phyloP scores from a whole-genome alignment of 306 rosid species.

The Lathyrus oleraceus region DNA sequence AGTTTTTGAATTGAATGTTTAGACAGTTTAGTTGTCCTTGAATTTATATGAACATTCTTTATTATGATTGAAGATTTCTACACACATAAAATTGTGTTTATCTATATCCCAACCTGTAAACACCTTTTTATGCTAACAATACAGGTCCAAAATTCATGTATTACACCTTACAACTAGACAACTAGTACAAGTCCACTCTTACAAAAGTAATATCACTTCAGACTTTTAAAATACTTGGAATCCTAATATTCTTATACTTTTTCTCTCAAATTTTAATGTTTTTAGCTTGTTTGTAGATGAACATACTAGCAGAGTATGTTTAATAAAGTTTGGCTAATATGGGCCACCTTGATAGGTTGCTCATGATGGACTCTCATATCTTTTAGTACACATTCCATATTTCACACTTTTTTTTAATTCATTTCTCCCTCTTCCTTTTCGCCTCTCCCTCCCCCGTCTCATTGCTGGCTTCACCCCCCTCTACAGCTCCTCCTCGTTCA shows the following conservation, averaged over 20 bases:
- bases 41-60: background rate
- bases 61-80: conserved; percentile 20
- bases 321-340: background rate
- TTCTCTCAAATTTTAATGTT: background rate
- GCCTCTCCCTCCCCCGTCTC: background rate
- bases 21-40: conserved; percentile 1
- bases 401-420: background rate
- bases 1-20: conserved; percentile 13
- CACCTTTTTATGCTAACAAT: background rate
- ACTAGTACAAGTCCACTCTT: conserved; percentile 9
- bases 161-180: background rate
- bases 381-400: background rate
- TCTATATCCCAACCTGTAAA: background rate
- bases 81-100: conserved; percentile 16
- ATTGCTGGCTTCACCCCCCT: background rate
- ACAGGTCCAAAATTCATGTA: conserved; percentile 1
- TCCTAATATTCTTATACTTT: background rate
- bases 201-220: background rate
- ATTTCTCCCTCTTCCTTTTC: background rate
- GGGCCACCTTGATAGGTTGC: background rate
- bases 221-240: background rate
- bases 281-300: conserved; percentile 6
- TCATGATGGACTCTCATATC: background rate
- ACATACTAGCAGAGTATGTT: background rate
- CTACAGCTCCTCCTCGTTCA: background rate